These are phyloP conservation scores for Chalciporus sp. DNA, from an alignment of 1,284 basidiomycete genomes.

Conservation along the genomic window DNA sequence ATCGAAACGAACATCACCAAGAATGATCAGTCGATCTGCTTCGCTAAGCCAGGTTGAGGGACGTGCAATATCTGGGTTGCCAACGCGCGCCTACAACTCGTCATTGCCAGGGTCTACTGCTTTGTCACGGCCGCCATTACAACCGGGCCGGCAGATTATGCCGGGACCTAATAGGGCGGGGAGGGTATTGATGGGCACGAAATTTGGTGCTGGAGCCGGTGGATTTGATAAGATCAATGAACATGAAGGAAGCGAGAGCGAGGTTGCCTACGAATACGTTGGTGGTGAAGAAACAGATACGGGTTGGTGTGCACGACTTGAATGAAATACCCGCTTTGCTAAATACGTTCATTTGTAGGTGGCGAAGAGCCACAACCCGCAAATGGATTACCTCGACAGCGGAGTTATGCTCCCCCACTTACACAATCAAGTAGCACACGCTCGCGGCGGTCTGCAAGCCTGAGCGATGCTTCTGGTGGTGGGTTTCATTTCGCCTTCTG, in stretches of 20 bases:
- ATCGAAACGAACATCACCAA: slow-evolving; percentile 26
- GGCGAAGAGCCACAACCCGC: slow-evolving; percentile 30
- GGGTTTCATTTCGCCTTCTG: slow-evolving; percentile 24
- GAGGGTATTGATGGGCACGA: slow-evolving; percentile 37
- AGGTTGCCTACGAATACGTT: slow-evolving; percentile 27
- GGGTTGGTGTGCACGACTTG: slow-evolving; percentile 25
- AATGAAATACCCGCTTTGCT: neutral
- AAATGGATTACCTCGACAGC: slow-evolving; percentile 29
- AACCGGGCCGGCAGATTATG: slow-evolving; percentile 37
- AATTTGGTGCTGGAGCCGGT: slow-evolving; percentile 29
- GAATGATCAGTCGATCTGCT: slow-evolving; percentile 32
- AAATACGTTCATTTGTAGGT: slow-evolving; percentile 16
- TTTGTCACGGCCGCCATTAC: slow-evolving; percentile 32
- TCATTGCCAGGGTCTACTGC: slow-evolving; percentile 24
- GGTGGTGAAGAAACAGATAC: slow-evolving; percentile 37
- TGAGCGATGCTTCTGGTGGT: slow-evolving; percentile 60
- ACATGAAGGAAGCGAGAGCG: slow-evolving; percentile 35
- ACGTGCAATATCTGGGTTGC: slow-evolving; percentile 35
- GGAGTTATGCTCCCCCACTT: slow-evolving; percentile 27
- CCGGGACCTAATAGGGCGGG: slow-evolving; percentile 39
- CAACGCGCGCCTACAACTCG: slow-evolving; percentile 33
- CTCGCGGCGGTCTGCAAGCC: slow-evolving; percentile 66
- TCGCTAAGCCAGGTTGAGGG: slow-evolving; percentile 37
- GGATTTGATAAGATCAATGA: slow-evolving; percentile 40
- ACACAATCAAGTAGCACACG: slow-evolving; percentile 38